Percentiles rank a stretch among this genome's conserved stretches.
These are phyloP conservation scores for Colletotrichum viniferum DNA, from an alignment of 2,329 filamentous ascomycete species.

Conservation along the genomic window DNA sequence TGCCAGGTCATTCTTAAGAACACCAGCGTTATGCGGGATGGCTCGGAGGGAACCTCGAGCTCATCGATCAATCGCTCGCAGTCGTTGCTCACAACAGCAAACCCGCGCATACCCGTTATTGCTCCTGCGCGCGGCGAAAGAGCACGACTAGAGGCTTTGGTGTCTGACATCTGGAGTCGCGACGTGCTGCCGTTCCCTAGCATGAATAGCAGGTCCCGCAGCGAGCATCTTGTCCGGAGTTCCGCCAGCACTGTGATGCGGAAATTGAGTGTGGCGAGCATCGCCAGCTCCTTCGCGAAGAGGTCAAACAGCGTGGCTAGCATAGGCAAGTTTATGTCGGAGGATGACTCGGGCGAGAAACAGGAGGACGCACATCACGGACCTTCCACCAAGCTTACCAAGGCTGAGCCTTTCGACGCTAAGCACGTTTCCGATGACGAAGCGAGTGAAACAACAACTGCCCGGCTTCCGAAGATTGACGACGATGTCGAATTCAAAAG, in stretches of 20 bases:
- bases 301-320: constrained; percentile 64
- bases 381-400: neutral
- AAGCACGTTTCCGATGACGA: constrained; percentile 5
- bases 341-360: constrained; percentile 29
- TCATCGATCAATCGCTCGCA: constrained; percentile 76
- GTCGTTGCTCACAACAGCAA: constrained; percentile 74
- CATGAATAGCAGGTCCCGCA: constrained; percentile 68
- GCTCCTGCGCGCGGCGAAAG: constrained; percentile 78
- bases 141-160: constrained; percentile 73
- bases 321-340: constrained; percentile 30
- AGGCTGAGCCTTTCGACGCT: neutral
- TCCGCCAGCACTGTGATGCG: constrained; percentile 89
- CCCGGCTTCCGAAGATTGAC: constrained; percentile 27
- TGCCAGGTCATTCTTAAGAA: constrained; percentile 87
- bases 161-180: constrained; percentile 84
- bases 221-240: constrained; percentile 75
- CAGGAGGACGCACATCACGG: neutral
- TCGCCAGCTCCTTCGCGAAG: constrained; percentile 77
- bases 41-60: constrained; percentile 42
- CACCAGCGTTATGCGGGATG: constrained; percentile 71
- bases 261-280: constrained; percentile 83
- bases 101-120: constrained; percentile 69
- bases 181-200: constrained; percentile 83
- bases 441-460: constrained; percentile 12
- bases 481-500: constrained; percentile 28